Conservation (phyloP, 2,329 filamentous ascomycete genomes). For the Hirsutella minnesotensis region DNA sequence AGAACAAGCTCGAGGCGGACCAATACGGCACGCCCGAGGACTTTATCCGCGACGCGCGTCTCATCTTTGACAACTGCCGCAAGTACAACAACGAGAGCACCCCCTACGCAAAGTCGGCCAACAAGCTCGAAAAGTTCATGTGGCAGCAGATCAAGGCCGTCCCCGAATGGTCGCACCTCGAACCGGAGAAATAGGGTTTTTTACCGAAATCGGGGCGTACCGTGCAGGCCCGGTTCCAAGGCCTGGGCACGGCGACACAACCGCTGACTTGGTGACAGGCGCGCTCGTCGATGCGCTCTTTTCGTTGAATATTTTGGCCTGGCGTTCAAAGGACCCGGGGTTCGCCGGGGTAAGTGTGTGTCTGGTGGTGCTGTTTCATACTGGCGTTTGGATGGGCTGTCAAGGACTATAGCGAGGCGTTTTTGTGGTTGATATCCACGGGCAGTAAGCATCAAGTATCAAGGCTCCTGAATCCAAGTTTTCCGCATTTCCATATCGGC, state of each 20-base stretch:
- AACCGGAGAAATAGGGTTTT: conserved; percentile 30
- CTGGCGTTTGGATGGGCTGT: not conserved
- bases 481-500: too few relatives aligned
- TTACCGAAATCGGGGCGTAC: not conserved
- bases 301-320: too few relatives aligned
- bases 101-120: conserved; percentile 88
- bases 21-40: conserved; percentile 86
- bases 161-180: conserved; percentile 74
- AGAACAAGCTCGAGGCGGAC: conserved; percentile 86
- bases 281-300: too few relatives aligned
- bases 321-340: too few relatives aligned
- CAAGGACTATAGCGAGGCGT: not conserved
- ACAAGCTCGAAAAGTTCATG: conserved; percentile 89
- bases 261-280: too few relatives aligned
- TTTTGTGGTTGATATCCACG: not conserved
- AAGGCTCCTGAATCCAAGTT: too few relatives aligned
- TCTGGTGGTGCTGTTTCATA: too few relatives aligned
- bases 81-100: conserved; percentile 95
- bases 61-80: conserved; percentile 90
- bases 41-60: conserved; percentile 75
- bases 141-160: conserved; percentile 86
- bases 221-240: not conserved
- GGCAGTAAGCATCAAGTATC: not conserved
- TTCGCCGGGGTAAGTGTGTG: too few relatives aligned
- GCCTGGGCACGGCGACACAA: too few relatives aligned